Percentiles rank a stretch among this genome's conserved stretches.
phyloP scores from a whole-genome alignment of 176 grass and related monocot species.

The Sorghum bicolor region Sorghum_bicolor_NCBIv3 NC_012879.2:60351001-60351500 shows the following conservation, averaged over 20 bases:
- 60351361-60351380: slow-evolving; percentile 80
- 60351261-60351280: slow-evolving; percentile 47
- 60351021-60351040: slow-evolving; percentile 69
- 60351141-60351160: slow-evolving; percentile 45
- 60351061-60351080: slow-evolving; percentile 36
- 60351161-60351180: slow-evolving; percentile 46
- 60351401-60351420: slow-evolving; percentile 66
- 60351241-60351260: slow-evolving; percentile 43
- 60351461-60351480: slow-evolving; percentile 22
- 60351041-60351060: slow-evolving; percentile 67
- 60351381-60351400: slow-evolving; percentile 42
- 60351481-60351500: slow-evolving; percentile 60
- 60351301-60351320: slow-evolving; percentile 20
- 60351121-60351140: slow-evolving; percentile 3
- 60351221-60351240: slow-evolving; percentile 42
- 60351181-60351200: slow-evolving; percentile 37
- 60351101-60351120: slow-evolving; percentile 36
- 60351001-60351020: slow-evolving; percentile 43
- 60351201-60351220: slow-evolving; percentile 53
- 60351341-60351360: slow-evolving; percentile 61
- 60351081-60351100: slow-evolving; percentile 42
- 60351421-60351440: slow-evolving; percentile 93
- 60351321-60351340: slow-evolving; percentile 73
- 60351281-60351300: slow-evolving; percentile 36
- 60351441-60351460: slow-evolving; percentile 40